Evolutionary conservation across 2,329 filamentous ascomycete species (phyloP), one percentile per base, ranked within the genome.

Genomic region (Emmonsiellopsis sp.): DNA sequence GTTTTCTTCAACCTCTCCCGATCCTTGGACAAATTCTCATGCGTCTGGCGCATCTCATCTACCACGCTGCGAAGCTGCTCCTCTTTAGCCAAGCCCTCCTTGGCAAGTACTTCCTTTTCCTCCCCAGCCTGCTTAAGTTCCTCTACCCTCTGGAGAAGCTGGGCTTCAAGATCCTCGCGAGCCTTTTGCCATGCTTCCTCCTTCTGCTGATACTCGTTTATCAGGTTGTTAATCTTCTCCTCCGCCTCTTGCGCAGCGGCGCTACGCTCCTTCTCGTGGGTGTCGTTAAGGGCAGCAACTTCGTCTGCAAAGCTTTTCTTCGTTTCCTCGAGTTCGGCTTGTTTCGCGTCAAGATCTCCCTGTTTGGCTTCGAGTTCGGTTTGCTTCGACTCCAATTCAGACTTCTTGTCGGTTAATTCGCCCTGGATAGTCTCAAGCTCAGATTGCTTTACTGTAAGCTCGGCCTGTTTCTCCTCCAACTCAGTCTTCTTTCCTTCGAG

Each of bases 21-120:
- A 58, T 81, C 77, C 57, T 74, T 71, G 51, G 74, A 73, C 66
- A 78, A 71, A 54, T 73, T 70, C 44, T 74, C 70, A 69, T 79
- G 79, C 10, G 72, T 71, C 51, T 74, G 67, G 50, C 73, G 71
- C 70, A 73, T 73, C 47, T 65, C 66, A 26, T 70, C 67, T 50
- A 70, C 64, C 8, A 68, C 65, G 51, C 67, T 69, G 52, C 76
- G 73, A 35, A 74, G 67, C 58, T 76, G 72, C 44, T 73, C 70
- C 57, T 74, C 73, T 54, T 74, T 72, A 51, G 72, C 62, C 51
- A 75, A 63, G 55, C 75, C 71, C 55, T 76, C 70, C 51, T 71
- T 40, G 16, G 49, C 42, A 51, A 59, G 55, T 3, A 45, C 52
- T 34, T 55, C 72, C 57, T 76, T 54, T 52, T 57, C 55, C 44